A percentile compares a stretch with the other conserved stretches of the same genome.
These are phyloP conservation scores for Ottelia alismoides DNA, from an alignment of 106 monocot genomes.

Conservation along the genomic window DNA sequence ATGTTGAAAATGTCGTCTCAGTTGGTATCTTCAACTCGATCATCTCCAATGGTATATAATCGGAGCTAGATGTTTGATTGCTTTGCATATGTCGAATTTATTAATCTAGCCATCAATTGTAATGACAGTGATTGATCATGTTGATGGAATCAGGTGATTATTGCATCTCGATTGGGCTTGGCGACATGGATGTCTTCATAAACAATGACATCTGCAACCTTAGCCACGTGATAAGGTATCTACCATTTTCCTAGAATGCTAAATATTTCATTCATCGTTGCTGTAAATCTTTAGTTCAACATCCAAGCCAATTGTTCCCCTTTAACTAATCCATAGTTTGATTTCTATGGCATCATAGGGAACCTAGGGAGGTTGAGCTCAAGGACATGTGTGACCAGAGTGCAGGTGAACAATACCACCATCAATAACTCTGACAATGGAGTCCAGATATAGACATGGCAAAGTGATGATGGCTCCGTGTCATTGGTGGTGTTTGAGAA, in stretches of 20 bases:
- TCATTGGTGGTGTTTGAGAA: slow-evolving; percentile 50
- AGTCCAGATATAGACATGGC: slow-evolving; percentile 94
- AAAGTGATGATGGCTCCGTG: slow-evolving; percentile 75
- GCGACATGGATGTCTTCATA: slow-evolving; percentile 49
- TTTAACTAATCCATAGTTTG: too few relatives aligned
- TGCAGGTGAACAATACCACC: slow-evolving; percentile 56
- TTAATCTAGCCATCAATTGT: too few relatives aligned
- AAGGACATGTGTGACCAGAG: slow-evolving; percentile 63
- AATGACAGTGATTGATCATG: too few relatives aligned
- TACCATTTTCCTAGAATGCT: too few relatives aligned
- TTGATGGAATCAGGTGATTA: slow-evolving; percentile 54
- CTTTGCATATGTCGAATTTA: too few relatives aligned
- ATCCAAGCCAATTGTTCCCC: too few relatives aligned
- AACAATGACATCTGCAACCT: slow-evolving; percentile 70
- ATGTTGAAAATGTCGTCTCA: slow-evolving; percentile 49
- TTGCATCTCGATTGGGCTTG: slow-evolving; percentile 83
- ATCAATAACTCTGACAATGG: slow-evolving; percentile 84
- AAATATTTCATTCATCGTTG: too few relatives aligned
- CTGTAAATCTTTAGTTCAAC: too few relatives aligned
- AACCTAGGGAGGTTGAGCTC: slow-evolving; percentile 65
- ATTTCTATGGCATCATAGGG: slow-evolving; percentile 65
- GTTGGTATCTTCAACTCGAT: slow-evolving; percentile 70
- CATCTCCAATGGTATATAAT: slow-evolving; percentile 61
- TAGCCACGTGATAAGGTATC: slow-evolving; percentile 93
- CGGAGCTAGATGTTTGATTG: too few relatives aligned